These are phyloP conservation scores for Hypoxylon fragiforme DNA, from an alignment of 495 filamentous ascomycete genomes.

Conservation along the genomic window DNA sequence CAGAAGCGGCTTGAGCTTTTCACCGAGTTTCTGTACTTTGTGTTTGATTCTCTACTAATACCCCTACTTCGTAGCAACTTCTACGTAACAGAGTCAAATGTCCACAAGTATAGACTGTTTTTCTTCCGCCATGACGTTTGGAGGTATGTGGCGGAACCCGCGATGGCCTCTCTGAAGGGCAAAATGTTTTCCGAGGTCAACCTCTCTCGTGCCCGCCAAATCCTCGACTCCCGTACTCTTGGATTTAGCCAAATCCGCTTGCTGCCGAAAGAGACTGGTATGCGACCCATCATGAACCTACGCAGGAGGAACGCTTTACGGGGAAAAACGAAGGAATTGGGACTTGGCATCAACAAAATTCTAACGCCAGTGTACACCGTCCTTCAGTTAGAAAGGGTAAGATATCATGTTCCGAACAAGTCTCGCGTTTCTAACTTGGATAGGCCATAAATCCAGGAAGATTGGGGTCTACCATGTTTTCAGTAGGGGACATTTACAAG, in stretches of 20 bases:
- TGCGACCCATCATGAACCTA: constrained; percentile 87
- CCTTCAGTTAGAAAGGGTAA: constrained; percentile 73
- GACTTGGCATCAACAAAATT: constrained; percentile 78
- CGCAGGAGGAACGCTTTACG: constrained; percentile 61
- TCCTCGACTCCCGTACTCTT: constrained; percentile 64
- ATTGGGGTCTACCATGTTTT: constrained; percentile 78
- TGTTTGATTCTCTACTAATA: constrained; percentile 89
- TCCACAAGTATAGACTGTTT: constrained; percentile 79
- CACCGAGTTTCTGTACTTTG: constrained; percentile 83
- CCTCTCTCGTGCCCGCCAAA: constrained; percentile 54
- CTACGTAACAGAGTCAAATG: constrained; percentile 88
- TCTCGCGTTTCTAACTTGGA: constrained; percentile 13
- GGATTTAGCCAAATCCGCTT: constrained; percentile 81
- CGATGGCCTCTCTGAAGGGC: constrained; percentile 66
- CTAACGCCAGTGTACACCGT: constrained; percentile 75
- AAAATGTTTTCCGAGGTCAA: constrained; percentile 82
- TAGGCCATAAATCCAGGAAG: constrained; percentile 58
- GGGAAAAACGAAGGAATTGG: constrained; percentile 58
- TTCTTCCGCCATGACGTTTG: constrained; percentile 96
- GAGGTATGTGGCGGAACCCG: constrained; percentile 73
- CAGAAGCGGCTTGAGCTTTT: constrained; percentile 79
- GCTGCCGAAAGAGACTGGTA: constrained; percentile 66
- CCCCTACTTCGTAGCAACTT: constrained; percentile 87
- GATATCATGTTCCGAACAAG: neutral
- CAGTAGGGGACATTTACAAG: constrained; percentile 79